Percentiles rank a stretch among this genome's conserved stretches.
Conservation (phyloP, 768 basidiomycete genomes). For the Boletus pseudopeckii region DNA sequence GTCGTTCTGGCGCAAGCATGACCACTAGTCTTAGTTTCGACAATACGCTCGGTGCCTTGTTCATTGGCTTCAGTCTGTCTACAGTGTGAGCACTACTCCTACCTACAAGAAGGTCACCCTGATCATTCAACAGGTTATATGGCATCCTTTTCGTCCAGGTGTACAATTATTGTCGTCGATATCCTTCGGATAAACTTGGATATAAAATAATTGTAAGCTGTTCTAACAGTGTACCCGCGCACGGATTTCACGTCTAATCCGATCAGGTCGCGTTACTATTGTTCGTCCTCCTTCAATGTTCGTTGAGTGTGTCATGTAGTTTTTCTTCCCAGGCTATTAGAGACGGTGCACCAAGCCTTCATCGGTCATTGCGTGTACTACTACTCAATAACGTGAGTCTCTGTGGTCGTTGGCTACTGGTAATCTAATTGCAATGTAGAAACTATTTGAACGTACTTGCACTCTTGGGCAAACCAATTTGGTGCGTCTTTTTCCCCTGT, state of each 20-base stretch:
- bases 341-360: conserved; percentile 47
- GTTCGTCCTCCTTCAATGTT: conserved; percentile 19
- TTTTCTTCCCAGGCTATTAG: conserved; percentile 38
- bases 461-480: conserved; percentile 40
- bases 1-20: conserved; percentile 16
- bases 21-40: conserved; percentile 23
- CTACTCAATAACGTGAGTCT: conserved; percentile 51
- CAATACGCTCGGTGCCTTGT: conserved; percentile 58
- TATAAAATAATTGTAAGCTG: conserved; percentile 52
- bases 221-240: neutral
- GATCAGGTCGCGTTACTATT: conserved; percentile 33
- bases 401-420: neutral
- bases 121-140: conserved; percentile 39
- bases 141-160: conserved; percentile 54
- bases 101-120: conserved; percentile 3
- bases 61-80: conserved; percentile 58
- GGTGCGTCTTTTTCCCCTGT: conserved; percentile 33
- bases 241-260: neutral
- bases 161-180: conserved; percentile 53
- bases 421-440: conserved; percentile 25
- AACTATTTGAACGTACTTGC: conserved; percentile 38
- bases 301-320: neutral
- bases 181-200: conserved; percentile 47
- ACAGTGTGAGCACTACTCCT: conserved; percentile 23
- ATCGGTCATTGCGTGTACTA: conserved; percentile 52